Percentiles rank a stretch among this genome's conserved stretches.
Evolutionary conservation across 1,139 yeast species (phyloP).

Genomic region (Blastobotrys buckinghamii): DNA sequence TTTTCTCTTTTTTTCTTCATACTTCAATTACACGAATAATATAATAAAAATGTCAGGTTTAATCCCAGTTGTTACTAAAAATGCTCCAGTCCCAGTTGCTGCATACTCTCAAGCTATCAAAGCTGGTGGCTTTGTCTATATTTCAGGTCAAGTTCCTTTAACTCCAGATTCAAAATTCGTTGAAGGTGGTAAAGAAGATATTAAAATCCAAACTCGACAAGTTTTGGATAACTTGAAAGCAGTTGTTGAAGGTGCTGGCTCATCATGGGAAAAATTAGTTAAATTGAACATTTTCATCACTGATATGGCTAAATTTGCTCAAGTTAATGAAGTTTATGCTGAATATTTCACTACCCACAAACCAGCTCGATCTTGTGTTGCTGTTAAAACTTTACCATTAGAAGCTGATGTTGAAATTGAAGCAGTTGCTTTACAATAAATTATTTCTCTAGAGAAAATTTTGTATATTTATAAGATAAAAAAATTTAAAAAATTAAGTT

Average conservation of each 20-base stretch:
- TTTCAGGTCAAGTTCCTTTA: constrained; percentile 93
- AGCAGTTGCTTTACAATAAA: constrained; percentile 13
- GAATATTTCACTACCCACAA: constrained; percentile 75
- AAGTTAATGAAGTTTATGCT: constrained; percentile 76
- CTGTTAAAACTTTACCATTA: constrained; percentile 76
- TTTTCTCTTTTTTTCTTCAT: neutral
- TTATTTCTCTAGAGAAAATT: neutral
- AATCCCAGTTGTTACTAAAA: constrained; percentile 15
- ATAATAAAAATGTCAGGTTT: constrained; percentile 13
- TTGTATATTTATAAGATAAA: neutral
- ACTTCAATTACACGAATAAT: neutral
- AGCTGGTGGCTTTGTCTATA: constrained; percentile 67
- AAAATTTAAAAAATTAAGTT: neutral
- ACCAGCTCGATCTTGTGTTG: constrained; percentile 96
- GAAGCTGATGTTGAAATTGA: constrained; percentile 15
- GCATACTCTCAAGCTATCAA: constrained; percentile 91
- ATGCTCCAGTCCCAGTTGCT: constrained; percentile 86
- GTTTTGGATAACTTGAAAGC: constrained; percentile 69
- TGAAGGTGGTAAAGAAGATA: constrained; percentile 48
- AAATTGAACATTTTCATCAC: constrained; percentile 85
- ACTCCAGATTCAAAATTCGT: constrained; percentile 71
- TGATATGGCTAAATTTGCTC: constrained; percentile 77
- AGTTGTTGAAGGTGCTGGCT: constrained; percentile 76
- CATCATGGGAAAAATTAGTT: constrained; percentile 73
- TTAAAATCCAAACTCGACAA: constrained; percentile 81